Conservation (phyloP, 305 asterid species). For the Fraxinus nigra region DNA sequence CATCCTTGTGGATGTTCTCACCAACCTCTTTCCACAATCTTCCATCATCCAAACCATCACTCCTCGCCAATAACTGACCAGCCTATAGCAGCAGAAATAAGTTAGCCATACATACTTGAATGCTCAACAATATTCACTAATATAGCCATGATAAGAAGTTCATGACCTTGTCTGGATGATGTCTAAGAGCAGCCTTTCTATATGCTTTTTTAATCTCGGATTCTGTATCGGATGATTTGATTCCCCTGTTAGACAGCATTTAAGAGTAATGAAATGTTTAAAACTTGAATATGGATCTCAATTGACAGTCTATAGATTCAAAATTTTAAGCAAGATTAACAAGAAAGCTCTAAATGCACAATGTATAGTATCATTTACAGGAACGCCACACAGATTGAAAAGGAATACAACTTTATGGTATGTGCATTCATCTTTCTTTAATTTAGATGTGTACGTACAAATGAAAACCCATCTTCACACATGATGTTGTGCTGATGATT, state of each 20-base stretch:
- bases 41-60: slow-evolving; percentile 65
- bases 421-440: not conserved
- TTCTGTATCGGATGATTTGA: slow-evolving; percentile 72
- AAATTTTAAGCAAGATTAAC: not conserved
- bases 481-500: not conserved
- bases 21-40: slow-evolving; percentile 68
- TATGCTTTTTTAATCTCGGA: slow-evolving; percentile 92
- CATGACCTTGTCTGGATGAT: slow-evolving; percentile 93
- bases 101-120: slow-evolving; percentile 5
- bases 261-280: slow-evolving; percentile 18
- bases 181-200: slow-evolving; percentile 91
- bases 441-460: not conserved
- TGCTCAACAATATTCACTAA: slow-evolving; percentile 1
- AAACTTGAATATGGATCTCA: slow-evolving; percentile 8
- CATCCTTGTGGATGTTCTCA: slow-evolving; percentile 75
- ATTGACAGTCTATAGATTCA: not conserved
- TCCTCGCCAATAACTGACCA: slow-evolving; percentile 69
- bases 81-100: slow-evolving; percentile 50
- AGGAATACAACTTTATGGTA: not conserved
- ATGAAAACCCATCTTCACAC: not conserved
- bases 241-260: slow-evolving; percentile 59
- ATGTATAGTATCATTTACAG: slow-evolving; percentile 1
- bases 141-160: slow-evolving; percentile 10
- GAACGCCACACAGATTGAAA: not conserved
- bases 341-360: not conserved